phyloP scores from a whole-genome alignment of 495 filamentous ascomycete species.

The Trypethelium eluteriae region DNA sequence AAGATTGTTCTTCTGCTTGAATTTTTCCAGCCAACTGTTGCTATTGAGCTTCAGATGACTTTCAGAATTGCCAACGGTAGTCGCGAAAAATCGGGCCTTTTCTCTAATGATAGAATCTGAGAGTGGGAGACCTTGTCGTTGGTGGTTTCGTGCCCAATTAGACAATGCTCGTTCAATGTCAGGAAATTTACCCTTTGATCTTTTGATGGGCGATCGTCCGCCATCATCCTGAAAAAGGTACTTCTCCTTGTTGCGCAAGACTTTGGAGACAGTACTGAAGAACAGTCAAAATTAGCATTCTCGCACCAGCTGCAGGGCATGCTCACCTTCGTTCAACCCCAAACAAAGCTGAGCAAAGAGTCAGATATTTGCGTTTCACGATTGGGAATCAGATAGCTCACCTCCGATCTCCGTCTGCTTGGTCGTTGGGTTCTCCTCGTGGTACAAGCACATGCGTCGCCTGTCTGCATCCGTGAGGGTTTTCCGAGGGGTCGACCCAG shows the following conservation, averaged over 20 bases:
- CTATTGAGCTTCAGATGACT: constrained; percentile 68
- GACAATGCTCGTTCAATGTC: constrained; percentile 93
- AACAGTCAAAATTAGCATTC: constrained; percentile 25
- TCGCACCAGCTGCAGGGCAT: not conserved
- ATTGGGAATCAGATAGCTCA: constrained; percentile 37
- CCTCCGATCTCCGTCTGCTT: constrained; percentile 98
- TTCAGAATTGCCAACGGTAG: constrained; percentile 65
- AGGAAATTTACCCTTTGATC: constrained; percentile 81
- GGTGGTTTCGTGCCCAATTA: constrained; percentile 77
- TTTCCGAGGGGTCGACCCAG: constrained; percentile 62
- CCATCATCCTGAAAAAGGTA: constrained; percentile 87
- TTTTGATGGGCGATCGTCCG: constrained; percentile 79
- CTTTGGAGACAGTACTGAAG: constrained; percentile 91
- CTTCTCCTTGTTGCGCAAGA: constrained; percentile 91
- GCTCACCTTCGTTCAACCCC: constrained; percentile 95
- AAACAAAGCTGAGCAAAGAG: constrained; percentile 61
- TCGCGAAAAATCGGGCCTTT: constrained; percentile 80
- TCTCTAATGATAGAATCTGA: constrained; percentile 80
- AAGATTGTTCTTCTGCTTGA: constrained; percentile 87
- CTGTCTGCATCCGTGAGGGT: constrained; percentile 91
- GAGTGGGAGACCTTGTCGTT: constrained; percentile 65
- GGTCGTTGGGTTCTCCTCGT: constrained; percentile 86
- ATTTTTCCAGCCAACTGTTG: constrained; percentile 84
- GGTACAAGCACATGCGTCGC: constrained; percentile 89
- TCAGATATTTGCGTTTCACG: constrained; percentile 30